Evolutionary conservation across 495 filamentous ascomycete species (phyloP), one percentile per base, ranked within the genome.

Genomic region (Paragyromitra xinjiangensis): DNA sequence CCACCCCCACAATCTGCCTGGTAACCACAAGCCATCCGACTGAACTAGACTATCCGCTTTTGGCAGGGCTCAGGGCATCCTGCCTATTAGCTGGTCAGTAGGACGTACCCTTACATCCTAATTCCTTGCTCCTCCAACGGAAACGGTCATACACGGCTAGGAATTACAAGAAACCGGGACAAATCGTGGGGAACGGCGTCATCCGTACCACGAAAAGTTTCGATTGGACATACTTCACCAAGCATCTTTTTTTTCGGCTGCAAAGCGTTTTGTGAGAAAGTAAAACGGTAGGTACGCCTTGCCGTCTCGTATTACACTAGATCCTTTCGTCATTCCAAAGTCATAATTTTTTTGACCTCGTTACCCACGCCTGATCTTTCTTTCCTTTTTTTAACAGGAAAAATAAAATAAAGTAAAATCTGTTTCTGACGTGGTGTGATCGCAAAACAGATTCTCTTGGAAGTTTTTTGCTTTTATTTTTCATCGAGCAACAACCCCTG

Each of bases 361-460:
- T 16, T 71, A 1, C 40, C 40, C 22, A 73, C 68, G 39, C 66
- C 58, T 75, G 39, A 71, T 71, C 59, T 65, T 65, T 78, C 14
- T 45, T 78, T 79, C 24, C 59, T 65, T 79, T 50, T n/a, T 42
- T 40, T 24, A 26, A 2, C 11, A 40, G 26, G 37, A 22, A 63
- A 55, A 64, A 44, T 69, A 69, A 63, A 61, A 9, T 7, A 61
- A 5, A 62, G 24, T 37, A 44, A 70, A 75, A 75, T 45, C 39
- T 53, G 40, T 71, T 79, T 78, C 77, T 79, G 77, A 79, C 75
- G 37, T 78, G 77, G 67, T 79, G 74, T 73, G 67, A 66, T 78
- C 66, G 64, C 22, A 62, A 34, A 64, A 55, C 44, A 78, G 61
- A 65, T 78, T 79, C 34, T 66, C 61, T 72, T 77, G 66, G 58